Evolutionary conservation across 2,329 filamentous ascomycete genomes (phyloP).

Genomic region (Chaetomium strumarium): DNA sequence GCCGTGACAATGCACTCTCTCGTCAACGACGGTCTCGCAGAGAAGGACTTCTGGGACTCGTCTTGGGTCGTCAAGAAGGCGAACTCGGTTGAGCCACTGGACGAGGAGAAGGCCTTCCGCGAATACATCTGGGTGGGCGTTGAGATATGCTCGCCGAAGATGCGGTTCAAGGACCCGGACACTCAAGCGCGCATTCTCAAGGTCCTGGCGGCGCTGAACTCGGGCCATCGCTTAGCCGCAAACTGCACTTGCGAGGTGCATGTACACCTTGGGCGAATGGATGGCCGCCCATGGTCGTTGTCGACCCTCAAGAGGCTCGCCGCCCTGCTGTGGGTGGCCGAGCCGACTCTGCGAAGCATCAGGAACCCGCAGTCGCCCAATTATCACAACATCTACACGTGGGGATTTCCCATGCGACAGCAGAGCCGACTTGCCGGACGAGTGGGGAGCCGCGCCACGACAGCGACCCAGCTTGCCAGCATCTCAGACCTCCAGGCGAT

Average conservation of each 20-base stretch:
- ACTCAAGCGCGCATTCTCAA: conserved; percentile 20
- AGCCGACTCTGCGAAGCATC: conserved; percentile 33
- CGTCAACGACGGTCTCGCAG: conserved; percentile 17
- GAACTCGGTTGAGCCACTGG: conserved; percentile 33
- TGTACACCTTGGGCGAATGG: conserved; percentile 34
- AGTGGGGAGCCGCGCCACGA: background rate
- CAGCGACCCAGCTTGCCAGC: background rate
- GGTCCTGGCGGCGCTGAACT: conserved; percentile 26
- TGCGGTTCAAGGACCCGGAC: conserved; percentile 25
- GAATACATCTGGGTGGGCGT: conserved; percentile 32
- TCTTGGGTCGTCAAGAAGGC: conserved; percentile 38
- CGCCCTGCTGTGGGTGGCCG: conserved; percentile 33
- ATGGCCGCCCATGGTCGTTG: conserved; percentile 30
- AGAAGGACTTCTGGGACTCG: conserved; percentile 32
- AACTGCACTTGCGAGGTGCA: conserved; percentile 37
- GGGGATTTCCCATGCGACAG: conserved; percentile 31
- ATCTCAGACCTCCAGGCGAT: conserved; percentile 19
- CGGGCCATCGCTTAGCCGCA: conserved; percentile 26
- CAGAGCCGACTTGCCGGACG: conserved; percentile 30
- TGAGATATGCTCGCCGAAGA: conserved; percentile 35
- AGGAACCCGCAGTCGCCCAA: conserved; percentile 35
- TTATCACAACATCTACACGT: conserved; percentile 34
- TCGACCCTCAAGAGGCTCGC: conserved; percentile 32
- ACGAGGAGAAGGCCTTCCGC: conserved; percentile 22
- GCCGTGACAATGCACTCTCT: conserved; percentile 30